Evolutionary conservation across 148 eudicot species (phyloP).

Genomic region (Drosera capensis): DNA sequence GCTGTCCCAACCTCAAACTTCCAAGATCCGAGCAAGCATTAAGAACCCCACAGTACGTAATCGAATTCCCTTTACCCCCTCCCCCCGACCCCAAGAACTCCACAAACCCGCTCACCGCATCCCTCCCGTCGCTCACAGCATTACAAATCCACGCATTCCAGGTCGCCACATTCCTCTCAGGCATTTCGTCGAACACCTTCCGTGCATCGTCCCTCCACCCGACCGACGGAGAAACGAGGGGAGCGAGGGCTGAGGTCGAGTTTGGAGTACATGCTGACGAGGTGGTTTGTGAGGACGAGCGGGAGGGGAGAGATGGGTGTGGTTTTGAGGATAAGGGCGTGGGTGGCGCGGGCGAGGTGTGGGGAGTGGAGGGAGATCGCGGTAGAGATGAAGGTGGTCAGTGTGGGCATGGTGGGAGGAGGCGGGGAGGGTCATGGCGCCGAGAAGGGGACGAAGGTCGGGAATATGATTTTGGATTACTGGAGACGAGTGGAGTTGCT

Average conservation of each 20-base stretch:
- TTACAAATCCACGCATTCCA: constrained; percentile 53
- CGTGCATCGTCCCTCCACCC: constrained; percentile 19
- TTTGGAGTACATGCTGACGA: constrained; percentile 49
- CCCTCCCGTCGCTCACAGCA: constrained; percentile 21
- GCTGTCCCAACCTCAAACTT: constrained; percentile 20
- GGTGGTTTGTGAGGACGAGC: constrained; percentile 28
- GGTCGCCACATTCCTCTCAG: constrained; percentile 29
- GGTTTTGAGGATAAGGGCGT: constrained; percentile 26
- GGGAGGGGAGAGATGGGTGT: constrained; percentile 13
- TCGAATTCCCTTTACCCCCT: constrained; percentile 18
- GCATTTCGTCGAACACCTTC: constrained; percentile 49
- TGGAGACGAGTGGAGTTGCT: too few relatives aligned
- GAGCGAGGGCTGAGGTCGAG: constrained; percentile 38
- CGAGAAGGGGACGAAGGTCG: too few relatives aligned
- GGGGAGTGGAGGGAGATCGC: constrained; percentile 19
- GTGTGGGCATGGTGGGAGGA: constrained; percentile 14
- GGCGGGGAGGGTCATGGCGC: constrained; percentile 1
- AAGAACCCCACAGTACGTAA: constrained; percentile 35
- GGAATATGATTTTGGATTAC: too few relatives aligned
- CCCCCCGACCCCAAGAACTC: constrained; percentile 17
- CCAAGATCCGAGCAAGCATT: constrained; percentile 36
- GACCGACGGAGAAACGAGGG: constrained; percentile 21
- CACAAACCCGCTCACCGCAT: constrained; percentile 20
- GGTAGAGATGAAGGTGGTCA: constrained; percentile 17
- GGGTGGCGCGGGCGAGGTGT: constrained; percentile 29